Conservation (phyloP, 805 yeast genomes). For the Candida berthetii region DNA sequence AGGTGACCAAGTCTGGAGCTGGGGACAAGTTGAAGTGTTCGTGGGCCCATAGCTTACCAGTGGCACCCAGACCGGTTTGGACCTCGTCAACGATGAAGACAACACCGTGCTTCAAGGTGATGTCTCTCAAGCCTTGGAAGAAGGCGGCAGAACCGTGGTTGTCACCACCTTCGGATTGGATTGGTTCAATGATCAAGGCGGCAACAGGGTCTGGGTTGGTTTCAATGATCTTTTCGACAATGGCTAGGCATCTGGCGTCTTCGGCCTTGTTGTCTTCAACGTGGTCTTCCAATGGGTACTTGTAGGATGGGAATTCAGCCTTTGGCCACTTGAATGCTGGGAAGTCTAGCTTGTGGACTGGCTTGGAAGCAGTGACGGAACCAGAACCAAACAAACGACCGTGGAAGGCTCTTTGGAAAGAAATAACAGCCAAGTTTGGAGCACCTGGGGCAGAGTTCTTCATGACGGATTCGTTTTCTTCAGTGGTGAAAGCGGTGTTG, state of each 20-base stretch:
- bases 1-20: slow-evolving; percentile 80
- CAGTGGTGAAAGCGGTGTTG: slow-evolving; percentile 49
- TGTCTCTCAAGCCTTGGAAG: slow-evolving; percentile 78
- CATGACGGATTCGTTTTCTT: slow-evolving; percentile 75
- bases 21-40: slow-evolving; percentile 74
- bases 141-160: slow-evolving; percentile 74
- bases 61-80: slow-evolving; percentile 87
- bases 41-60: slow-evolving; percentile 85
- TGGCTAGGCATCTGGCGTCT: slow-evolving; percentile 74
- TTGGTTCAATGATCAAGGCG: slow-evolving; percentile 85
- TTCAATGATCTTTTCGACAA: slow-evolving; percentile 65
- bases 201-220: slow-evolving; percentile 77
- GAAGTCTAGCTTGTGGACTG: slow-evolving; percentile 86
- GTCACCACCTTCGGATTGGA: slow-evolving; percentile 90
- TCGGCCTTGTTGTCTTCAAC: slow-evolving; percentile 62
- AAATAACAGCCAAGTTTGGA: slow-evolving; percentile 78
- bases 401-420: slow-evolving; percentile 88
- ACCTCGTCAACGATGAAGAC: slow-evolving; percentile 80
- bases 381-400: slow-evolving; percentile 92
- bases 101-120: slow-evolving; percentile 65
- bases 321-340: slow-evolving; percentile 97
- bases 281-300: slow-evolving; percentile 75
- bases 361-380: slow-evolving; percentile 89
- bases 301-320: slow-evolving; percentile 82
- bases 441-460: slow-evolving; percentile 81